Percentiles rank a stretch among this genome's conserved stretches.
phyloP scores from a whole-genome alignment of 2,329 filamentous ascomycete genomes.

The Amauroascus niger region DNA sequence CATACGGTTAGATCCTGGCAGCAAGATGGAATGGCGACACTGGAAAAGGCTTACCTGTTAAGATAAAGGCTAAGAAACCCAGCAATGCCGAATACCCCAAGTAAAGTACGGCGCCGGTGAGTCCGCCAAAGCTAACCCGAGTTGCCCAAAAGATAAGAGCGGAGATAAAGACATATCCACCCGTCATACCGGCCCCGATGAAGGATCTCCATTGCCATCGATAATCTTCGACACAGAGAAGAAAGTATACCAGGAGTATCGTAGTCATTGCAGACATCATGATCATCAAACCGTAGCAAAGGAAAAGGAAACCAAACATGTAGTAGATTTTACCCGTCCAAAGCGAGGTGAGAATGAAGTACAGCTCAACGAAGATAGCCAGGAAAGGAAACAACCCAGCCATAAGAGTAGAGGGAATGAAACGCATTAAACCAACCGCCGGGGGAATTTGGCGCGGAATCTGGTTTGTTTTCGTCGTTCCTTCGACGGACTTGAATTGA shows the following conservation, averaged over 20 bases:
- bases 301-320: constrained; percentile 98
- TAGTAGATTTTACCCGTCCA: constrained; percentile 99
- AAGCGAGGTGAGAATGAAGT: constrained; percentile 98
- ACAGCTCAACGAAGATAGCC: constrained; percentile 95
- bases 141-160: constrained; percentile 84
- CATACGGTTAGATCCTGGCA: background rate
- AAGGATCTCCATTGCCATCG: constrained; percentile 98
- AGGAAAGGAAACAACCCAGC: constrained; percentile 90
- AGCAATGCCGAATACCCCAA: constrained; percentile 85
- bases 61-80: constrained; percentile 82
- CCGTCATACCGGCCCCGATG: constrained; percentile 79
- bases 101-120: constrained; percentile 83
- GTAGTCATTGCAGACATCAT: constrained; percentile 89
- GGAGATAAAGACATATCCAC: constrained; percentile 84
- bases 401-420: constrained; percentile 79
- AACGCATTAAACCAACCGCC: constrained; percentile 68
- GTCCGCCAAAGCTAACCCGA: constrained; percentile 71
- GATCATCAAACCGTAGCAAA: constrained; percentile 96
- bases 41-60: constrained; percentile 66
- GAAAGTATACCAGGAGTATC: constrained; percentile 88
- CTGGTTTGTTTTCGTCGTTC: constrained; percentile 90
- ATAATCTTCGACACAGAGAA: constrained; percentile 94
- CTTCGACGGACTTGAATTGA: constrained; percentile 58
- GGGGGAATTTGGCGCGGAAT: constrained; percentile 95
- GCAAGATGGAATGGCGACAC: background rate